Conservation (phyloP, 768 basidiomycete species). For the Trametes sanguinea region DNA sequence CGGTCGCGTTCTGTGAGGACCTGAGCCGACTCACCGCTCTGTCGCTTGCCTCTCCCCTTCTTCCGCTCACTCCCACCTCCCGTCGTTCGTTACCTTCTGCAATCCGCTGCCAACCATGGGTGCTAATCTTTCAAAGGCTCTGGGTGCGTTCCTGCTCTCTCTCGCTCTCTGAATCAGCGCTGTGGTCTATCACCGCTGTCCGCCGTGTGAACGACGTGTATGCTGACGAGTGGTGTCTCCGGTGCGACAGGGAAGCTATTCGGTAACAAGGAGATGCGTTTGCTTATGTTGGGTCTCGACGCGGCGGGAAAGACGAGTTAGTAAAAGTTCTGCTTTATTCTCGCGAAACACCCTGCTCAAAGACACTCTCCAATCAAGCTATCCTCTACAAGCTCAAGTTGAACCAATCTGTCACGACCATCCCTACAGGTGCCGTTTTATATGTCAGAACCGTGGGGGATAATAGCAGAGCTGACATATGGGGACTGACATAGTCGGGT, state of each 20-base stretch:
- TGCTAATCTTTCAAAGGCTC: slow-evolving; percentile 83
- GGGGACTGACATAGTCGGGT: slow-evolving; percentile 68
- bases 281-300: slow-evolving; percentile 96
- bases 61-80: slow-evolving; percentile 32
- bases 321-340: slow-evolving; percentile 34
- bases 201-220: slow-evolving; percentile 4
- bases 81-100: slow-evolving; percentile 66
- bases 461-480: not conserved
- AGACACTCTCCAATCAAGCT: slow-evolving; percentile 48
- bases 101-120: slow-evolving; percentile 58
- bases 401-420: slow-evolving; percentile 98
- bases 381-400: slow-evolving; percentile 99
- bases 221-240: slow-evolving; percentile 7
- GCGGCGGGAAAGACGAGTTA: slow-evolving; percentile 98
- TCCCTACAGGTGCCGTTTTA: slow-evolving; percentile 75
- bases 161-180: not conserved
- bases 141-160: slow-evolving; percentile 49
- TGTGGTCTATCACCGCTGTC: not conserved
- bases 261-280: slow-evolving; percentile 98
- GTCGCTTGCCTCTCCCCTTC: slow-evolving; percentile 23
- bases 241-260: slow-evolving; percentile 78
- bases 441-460: not conserved
- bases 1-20: not conserved
- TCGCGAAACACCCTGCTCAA: slow-evolving; percentile 8
- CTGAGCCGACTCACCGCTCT: slow-evolving; percentile 12